These are phyloP conservation scores for Diaporthe longicolla DNA, from an alignment of 2,329 filamentous ascomycete genomes.

Conservation along the genomic window DNA sequence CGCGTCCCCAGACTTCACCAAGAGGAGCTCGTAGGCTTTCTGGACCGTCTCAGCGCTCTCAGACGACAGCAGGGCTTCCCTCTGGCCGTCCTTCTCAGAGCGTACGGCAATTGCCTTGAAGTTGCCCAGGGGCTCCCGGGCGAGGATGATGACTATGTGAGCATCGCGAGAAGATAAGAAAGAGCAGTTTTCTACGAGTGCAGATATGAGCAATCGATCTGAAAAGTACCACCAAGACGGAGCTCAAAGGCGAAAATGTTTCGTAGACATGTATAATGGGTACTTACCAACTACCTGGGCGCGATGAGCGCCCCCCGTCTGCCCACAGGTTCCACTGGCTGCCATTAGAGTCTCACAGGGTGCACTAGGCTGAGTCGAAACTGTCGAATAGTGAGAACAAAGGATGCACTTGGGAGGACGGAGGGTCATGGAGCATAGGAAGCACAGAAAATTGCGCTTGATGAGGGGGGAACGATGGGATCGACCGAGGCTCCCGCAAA, in stretches of 20 bases:
- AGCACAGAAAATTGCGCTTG: not conserved
- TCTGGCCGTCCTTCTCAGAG: constrained; percentile 46
- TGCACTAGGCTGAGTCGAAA: constrained; percentile 18
- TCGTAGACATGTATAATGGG: not conserved
- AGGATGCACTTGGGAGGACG: constrained; percentile 27
- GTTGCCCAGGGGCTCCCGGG: constrained; percentile 47
- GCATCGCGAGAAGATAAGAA: constrained; percentile 47
- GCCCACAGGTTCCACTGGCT: constrained; percentile 23
- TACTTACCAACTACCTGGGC: constrained; percentile 39
- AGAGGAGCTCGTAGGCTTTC: constrained; percentile 55
- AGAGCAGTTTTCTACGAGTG: constrained; percentile 48
- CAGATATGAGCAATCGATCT: not conserved
- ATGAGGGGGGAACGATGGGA: not conserved
- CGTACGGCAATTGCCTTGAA: constrained; percentile 48
- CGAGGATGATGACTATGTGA: constrained; percentile 45
- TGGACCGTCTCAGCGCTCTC: constrained; percentile 49
- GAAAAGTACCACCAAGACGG: constrained; percentile 7
- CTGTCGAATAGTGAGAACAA: constrained; percentile 21
- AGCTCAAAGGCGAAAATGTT: not conserved
- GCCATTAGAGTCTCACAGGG: constrained; percentile 7
- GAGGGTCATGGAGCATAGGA: constrained; percentile 37
- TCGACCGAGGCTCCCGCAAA: not conserved
- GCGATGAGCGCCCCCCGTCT: constrained; percentile 27
- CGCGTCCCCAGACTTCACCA: constrained; percentile 56
- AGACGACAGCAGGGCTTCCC: constrained; percentile 49